Conservation (phyloP, 192 early-diverging fungal species). For the Spizellomyces punctatus region DNA sequence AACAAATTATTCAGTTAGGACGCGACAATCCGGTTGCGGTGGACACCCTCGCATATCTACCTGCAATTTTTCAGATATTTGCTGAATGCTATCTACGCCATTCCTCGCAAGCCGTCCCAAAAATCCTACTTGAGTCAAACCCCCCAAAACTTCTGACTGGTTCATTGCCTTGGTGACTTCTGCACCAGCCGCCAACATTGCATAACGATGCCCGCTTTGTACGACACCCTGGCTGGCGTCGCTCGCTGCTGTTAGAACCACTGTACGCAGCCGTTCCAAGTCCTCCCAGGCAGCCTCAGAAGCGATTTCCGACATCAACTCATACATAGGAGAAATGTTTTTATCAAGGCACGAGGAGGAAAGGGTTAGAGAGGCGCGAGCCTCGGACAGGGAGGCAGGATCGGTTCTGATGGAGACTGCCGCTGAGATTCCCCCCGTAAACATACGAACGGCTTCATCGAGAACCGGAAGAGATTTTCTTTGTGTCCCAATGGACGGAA, state of each 20-base stretch:
- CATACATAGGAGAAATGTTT: constrained; percentile 75
- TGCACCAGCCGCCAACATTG: constrained; percentile 49
- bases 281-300: constrained; percentile 63
- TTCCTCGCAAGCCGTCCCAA: constrained; percentile 70
- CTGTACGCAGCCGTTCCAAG: constrained; percentile 72
- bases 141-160: constrained; percentile 53
- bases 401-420: constrained; percentile 54
- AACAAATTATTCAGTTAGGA: no score
- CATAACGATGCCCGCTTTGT: constrained; percentile 80
- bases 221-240: constrained; percentile 79
- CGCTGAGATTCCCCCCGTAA: constrained; percentile 84
- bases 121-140: constrained; percentile 76
- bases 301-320: constrained; percentile 71
- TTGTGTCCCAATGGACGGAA: constrained; percentile 48
- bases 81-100: constrained; percentile 67
- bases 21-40: no score
- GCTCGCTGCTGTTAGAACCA: constrained; percentile 70
- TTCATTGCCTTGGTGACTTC: constrained; percentile 65
- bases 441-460: constrained; percentile 81
- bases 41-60: not conserved
- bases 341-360: constrained; percentile 49
- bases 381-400: not conserved
- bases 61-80: constrained; percentile 31
- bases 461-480: constrained; percentile 69
- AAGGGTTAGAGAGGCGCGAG: constrained; percentile 17